A percentile compares a stretch with the other conserved stretches of the same genome.
phyloP scores from a whole-genome alignment of 2,329 filamentous ascomycete genomes.

The Colletotrichum nymphaeae region DNA sequence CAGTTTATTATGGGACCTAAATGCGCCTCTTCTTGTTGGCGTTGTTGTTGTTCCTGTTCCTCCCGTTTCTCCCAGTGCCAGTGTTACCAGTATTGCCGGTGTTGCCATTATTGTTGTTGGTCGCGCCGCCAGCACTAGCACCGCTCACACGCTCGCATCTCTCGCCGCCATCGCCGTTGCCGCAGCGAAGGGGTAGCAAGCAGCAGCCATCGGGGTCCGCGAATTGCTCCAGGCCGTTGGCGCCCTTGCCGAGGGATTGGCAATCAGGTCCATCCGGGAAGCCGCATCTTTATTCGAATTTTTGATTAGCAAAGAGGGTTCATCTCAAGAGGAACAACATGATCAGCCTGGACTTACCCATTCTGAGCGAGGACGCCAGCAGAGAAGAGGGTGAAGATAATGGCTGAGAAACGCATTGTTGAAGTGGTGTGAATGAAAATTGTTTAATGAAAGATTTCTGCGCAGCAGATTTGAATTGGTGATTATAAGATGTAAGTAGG shows the following conservation, averaged over 20 bases:
- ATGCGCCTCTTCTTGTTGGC: background rate
- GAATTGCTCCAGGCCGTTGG: slow-evolving; percentile 21
- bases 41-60: background rate
- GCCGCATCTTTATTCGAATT: background rate
- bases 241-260: slow-evolving; percentile 7
- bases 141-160: slow-evolving; percentile 15
- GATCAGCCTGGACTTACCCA: background rate
- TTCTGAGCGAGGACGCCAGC: background rate
- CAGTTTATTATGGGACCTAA: background rate
- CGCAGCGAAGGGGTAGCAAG: slow-evolving; percentile 5
- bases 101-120: background rate
- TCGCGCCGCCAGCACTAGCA: background rate
- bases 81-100: background rate
- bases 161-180: slow-evolving; percentile 18
- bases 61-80: background rate
- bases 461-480: background rate
- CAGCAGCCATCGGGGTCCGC: slow-evolving; percentile 14
- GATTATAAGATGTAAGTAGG: background rate
- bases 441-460: background rate
- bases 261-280: slow-evolving; percentile 14
- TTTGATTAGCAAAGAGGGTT: background rate
- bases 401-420: background rate
- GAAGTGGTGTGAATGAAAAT: background rate
- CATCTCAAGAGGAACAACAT: background rate
- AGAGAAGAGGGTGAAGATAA: background rate